Evolutionary conservation across 2,329 filamentous ascomycete genomes (phyloP), one percentile per base, ranked within the genome.

Genomic region (Metarhizium robertsii): DNA sequence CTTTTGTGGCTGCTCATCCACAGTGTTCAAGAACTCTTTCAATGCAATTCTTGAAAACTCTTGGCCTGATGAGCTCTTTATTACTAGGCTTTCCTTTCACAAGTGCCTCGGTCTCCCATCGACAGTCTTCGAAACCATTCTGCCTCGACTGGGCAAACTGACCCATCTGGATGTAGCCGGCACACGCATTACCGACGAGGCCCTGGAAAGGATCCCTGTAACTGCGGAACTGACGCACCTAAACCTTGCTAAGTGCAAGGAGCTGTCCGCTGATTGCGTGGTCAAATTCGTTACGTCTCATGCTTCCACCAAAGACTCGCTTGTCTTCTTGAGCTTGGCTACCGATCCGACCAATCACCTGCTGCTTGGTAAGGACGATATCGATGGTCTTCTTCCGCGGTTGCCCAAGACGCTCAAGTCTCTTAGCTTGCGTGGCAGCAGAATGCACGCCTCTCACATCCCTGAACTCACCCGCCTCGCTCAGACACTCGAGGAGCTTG

Each of bases 81-180:
- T 92, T 61, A 81, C 79, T 59, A 81, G 87, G 30, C 68, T 94
- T 16, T 90, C 87, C 36, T 76, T 94, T 55, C 89, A 94, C 72
- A 88, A 90, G 73, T 92, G 88, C 68, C 81, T 85, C 59, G 86
- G 82, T 52, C 76, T 94, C 4, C 80, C 87, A 2, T 74, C 85
- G 1, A 71, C 77, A 0, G 79, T 87, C 48, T 90, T 89, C 64
- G 85, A 88, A 63, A 76, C 74, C 2, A 73, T 92, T 16, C 75
- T 94, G 11, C 86, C 88, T n/a, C 81, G 83, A n/a, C 75, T 92
- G 50, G 68, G 75, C 30, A 76, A 79, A 54, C 73, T 91, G 54
- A 92, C 88, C 1, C 88, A 92, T 66, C 79, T 94, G 42, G 89
- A 94, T 65, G 77, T 92, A n/a, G 83, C 86, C 10, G 87, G 88